Percentiles rank a stretch among this genome's conserved stretches.
These are phyloP conservation scores for Oldenlandia corymbosa DNA, from an alignment of 257 asterid genomes.

Conservation along the genomic window DNA sequence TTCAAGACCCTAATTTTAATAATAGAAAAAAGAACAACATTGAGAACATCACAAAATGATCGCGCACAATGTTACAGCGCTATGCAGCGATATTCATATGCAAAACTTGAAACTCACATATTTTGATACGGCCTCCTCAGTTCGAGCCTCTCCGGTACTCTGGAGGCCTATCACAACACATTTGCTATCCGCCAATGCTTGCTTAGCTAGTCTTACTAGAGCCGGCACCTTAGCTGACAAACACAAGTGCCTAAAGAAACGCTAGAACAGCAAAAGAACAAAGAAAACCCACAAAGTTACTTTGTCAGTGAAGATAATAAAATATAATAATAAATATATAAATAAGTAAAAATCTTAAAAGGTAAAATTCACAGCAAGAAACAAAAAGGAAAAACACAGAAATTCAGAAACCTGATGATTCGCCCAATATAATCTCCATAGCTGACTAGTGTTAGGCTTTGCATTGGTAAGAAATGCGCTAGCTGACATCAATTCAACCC, in stretches of 20 bases:
- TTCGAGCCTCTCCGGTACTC: constrained; percentile 98
- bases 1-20: constrained; percentile 65
- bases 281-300: constrained; percentile 18
- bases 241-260: constrained; percentile 95
- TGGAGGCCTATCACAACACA: constrained; percentile 93
- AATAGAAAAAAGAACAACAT: not conserved
- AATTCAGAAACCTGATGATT: constrained; percentile 69
- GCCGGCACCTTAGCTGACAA: constrained; percentile 99
- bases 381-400: constrained; percentile 8
- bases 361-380: not conserved
- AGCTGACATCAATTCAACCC: constrained; percentile 79
- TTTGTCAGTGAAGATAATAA: not conserved
- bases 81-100: constrained; percentile 1
- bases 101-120: constrained; percentile 46
- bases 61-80: not conserved
- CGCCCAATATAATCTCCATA: constrained; percentile 99
- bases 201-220: constrained; percentile 70
- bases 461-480: constrained; percentile 46
- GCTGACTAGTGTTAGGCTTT: constrained; percentile 61
- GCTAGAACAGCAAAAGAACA: constrained; percentile 44
- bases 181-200: constrained; percentile 67
- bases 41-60: not conserved
- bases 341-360: too few relatives aligned
- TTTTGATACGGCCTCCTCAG: constrained; percentile 94
- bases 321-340: too few relatives aligned